Evolutionary conservation across 495 filamentous ascomycete genomes (phyloP).

Genomic region (Podospora appendiculata): DNA sequence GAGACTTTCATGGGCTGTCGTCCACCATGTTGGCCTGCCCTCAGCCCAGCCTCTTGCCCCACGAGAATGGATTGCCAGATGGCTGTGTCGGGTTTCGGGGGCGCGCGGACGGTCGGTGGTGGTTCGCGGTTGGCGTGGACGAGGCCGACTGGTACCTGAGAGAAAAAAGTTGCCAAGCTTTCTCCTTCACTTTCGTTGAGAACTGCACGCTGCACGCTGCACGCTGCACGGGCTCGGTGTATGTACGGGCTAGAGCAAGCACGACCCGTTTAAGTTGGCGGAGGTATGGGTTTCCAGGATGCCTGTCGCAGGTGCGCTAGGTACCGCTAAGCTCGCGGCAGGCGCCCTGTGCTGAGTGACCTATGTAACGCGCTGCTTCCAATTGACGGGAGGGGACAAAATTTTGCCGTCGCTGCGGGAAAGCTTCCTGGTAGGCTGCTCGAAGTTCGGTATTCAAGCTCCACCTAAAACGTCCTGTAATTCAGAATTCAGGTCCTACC

Average conservation of each 20-base stretch:
- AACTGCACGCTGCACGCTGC: too few relatives aligned
- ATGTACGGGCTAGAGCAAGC: too few relatives aligned
- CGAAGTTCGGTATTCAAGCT: too few relatives aligned
- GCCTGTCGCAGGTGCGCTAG: too few relatives aligned
- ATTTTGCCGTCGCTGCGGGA: constrained; percentile 4
- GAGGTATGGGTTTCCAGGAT: background rate
- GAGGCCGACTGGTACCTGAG: background rate
- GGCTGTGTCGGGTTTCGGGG: background rate
- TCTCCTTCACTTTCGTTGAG: too few relatives aligned
- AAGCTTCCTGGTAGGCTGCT: too few relatives aligned
- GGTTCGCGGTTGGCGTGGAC: background rate
- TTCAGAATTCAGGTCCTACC: too few relatives aligned
- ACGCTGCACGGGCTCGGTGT: too few relatives aligned
- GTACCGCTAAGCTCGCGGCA: too few relatives aligned
- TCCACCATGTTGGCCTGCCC: constrained; percentile 36
- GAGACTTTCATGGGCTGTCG: constrained; percentile 46
- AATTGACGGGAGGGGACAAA: background rate
- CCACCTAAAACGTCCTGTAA: too few relatives aligned
- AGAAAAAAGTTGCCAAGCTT: background rate
- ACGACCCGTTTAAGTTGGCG: background rate
- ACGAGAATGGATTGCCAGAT: background rate
- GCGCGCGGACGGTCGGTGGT: background rate
- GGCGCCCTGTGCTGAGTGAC: too few relatives aligned
- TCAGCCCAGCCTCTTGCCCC: constrained; percentile 30
- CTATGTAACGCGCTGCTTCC: too few relatives aligned